phyloP scores from a whole-genome alignment of 148 eudicot genomes.

The Tetragonia tetragonoides region DNA sequence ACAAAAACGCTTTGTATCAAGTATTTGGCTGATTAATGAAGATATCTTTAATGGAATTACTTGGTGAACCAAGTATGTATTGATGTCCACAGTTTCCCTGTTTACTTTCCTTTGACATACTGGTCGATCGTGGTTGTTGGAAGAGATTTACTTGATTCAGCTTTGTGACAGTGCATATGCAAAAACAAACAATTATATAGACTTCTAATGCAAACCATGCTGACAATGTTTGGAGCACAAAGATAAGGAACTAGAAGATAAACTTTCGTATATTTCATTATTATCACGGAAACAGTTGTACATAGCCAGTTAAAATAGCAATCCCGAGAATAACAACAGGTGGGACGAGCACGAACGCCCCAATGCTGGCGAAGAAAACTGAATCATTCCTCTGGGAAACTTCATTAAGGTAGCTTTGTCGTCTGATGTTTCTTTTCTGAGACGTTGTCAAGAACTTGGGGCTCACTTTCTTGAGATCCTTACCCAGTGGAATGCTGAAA shows the following conservation, averaged over 20 bases:
- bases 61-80: not conserved
- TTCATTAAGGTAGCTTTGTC: slow-evolving; percentile 74
- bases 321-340: slow-evolving; percentile 73
- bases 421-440: slow-evolving; percentile 85
- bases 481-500: slow-evolving; percentile 76
- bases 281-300: slow-evolving; percentile 82
- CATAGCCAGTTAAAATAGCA: slow-evolving; percentile 83
- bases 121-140: not conserved
- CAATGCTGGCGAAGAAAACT: slow-evolving; percentile 77
- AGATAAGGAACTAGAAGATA: not conserved
- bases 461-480: slow-evolving; percentile 72
- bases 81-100: not conserved
- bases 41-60: not conserved
- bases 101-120: not conserved
- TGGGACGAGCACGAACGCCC: slow-evolving; percentile 85
- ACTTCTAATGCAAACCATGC: too few species aligned
- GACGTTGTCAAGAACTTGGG: slow-evolving; percentile 79
- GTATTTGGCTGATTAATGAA: slow-evolving; percentile 5
- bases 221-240: too few species aligned
- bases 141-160: too few species aligned
- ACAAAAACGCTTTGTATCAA: slow-evolving; percentile 4
- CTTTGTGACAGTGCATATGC: too few species aligned
- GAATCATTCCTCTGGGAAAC: slow-evolving; percentile 89
- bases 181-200: too few species aligned
- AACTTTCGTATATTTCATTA: not conserved